Conservation (phyloP, 2,329 filamentous ascomycete species). For the Periconia macrospinosa region DNA sequence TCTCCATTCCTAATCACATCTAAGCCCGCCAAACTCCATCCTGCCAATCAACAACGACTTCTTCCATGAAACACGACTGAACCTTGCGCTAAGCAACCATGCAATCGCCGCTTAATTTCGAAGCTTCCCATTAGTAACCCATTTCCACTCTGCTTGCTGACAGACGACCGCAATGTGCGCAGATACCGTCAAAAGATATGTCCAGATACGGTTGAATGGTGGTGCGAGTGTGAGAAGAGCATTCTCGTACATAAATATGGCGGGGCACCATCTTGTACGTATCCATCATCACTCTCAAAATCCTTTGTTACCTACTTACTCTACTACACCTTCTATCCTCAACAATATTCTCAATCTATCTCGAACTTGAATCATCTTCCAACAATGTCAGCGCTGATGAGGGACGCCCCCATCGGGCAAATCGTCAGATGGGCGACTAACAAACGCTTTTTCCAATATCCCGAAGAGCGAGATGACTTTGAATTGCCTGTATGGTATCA, state of each 20-base stretch:
- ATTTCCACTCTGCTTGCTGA: neutral
- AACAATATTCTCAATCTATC: neutral
- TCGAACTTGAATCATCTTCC: neutral
- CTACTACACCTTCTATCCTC: neutral
- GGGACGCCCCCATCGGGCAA: constrained; percentile 63
- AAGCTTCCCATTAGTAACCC: neutral
- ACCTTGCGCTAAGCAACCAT: neutral
- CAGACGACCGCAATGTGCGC: neutral
- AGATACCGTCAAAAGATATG: neutral
- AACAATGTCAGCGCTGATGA: constrained; percentile 47
- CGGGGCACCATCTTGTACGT: neutral
- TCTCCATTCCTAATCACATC: too few species aligned
- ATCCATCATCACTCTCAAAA: neutral
- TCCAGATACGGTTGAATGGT: neutral
- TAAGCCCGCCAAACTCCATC: neutral
- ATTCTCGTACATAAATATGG: neutral
- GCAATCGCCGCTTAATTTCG: neutral
- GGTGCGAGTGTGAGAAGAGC: neutral
- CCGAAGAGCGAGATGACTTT: constrained; percentile 62
- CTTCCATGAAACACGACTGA: neutral
- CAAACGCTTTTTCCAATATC: constrained; percentile 59
- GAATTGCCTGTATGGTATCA: constrained; percentile 51
- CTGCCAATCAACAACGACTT: neutral
- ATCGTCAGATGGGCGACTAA: constrained; percentile 58
- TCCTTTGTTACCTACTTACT: neutral